phyloP scores from a whole-genome alignment of 1,284 basidiomycete genomes.

The Malassezia caprae region DNA sequence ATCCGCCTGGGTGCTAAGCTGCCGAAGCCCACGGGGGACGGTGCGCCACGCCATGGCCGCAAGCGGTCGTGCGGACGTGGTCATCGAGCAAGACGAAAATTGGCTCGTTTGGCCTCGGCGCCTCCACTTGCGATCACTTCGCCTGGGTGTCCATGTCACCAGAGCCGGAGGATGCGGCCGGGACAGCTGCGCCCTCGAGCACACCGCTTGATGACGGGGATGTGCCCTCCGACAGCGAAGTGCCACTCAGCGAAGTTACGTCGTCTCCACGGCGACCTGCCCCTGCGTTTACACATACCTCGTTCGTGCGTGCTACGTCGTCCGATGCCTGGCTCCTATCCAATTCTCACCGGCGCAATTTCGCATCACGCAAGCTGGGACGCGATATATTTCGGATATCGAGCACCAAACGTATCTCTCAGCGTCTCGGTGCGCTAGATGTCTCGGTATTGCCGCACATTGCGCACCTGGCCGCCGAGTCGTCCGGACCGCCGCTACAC shows the following conservation, averaged over 20 bases:
- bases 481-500: not conserved
- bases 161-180: not conserved
- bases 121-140: not conserved
- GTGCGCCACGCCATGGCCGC: not conserved
- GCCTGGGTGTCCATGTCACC: not conserved
- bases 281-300: constrained; percentile 12
- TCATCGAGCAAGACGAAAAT: not conserved
- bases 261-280: constrained; percentile 2
- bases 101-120: not conserved
- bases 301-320: constrained; percentile 17
- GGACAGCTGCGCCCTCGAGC: not conserved
- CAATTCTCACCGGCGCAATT: constrained; percentile 18
- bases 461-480: not conserved
- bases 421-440: constrained; percentile 13
- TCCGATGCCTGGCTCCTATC: constrained; percentile 16
- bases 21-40: not conserved
- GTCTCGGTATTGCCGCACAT: constrained; percentile 4
- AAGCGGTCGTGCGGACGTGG: not conserved
- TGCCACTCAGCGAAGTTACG: not conserved
- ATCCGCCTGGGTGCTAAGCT: not conserved
- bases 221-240: not conserved
- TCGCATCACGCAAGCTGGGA: constrained; percentile 15
- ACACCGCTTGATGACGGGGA: not conserved
- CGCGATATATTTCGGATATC: constrained; percentile 15
- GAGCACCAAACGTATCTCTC: constrained; percentile 10